Evolutionary conservation across 2,329 filamentous ascomycete species (phyloP), one percentile per base, ranked within the genome.

Genomic region (Fusarium chaquense): DNA sequence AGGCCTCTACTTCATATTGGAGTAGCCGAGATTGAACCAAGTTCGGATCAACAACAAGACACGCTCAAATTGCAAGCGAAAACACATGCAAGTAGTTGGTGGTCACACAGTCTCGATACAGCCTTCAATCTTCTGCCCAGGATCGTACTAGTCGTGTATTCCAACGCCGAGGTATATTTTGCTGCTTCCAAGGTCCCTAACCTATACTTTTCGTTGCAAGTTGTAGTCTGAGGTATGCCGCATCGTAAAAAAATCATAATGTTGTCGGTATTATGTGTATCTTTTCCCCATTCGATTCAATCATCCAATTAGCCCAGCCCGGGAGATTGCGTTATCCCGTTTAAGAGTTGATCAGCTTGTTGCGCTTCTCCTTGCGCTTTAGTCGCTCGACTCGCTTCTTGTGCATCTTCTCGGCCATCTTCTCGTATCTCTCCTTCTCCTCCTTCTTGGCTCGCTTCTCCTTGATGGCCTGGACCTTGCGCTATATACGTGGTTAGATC

Each of bases 371-470:
- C 81, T 93, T 92, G 78, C 94, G 89, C 90, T 94, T 97, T 81
- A 97, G 82, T 74, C 96, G 89, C 82, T 99, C 96, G 15, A 98
- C 91, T 66, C 94, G 87, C 86, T 97, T 98, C 81, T 89, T 90
- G 83, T 98, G 95, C 96, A 99, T 98, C 84, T 96, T 98, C 83
- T 94, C 93, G 22, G 94, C 95, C 89, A 99, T 89, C 84, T 94
- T 93, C 80, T 94, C 93, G 78, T 95, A 98, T 73, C 95, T 86
- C 76, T 94, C 93, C 81, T 92, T 94, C 84, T 98, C 96, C 75
- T 93, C 94, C 86, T 98, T 98, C 54, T 91, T 92, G 22, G 89
- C 91, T 73, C 93, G 88, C 81, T 91, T 94, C 70, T 97, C 93
- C 76, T 92, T 94, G 77, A 98, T 92, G 13, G 87, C 87, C 76